Base-by-base conservation (phyloP, 2,329 filamentous ascomycete species). In the Colletotrichum magnum region DNA sequence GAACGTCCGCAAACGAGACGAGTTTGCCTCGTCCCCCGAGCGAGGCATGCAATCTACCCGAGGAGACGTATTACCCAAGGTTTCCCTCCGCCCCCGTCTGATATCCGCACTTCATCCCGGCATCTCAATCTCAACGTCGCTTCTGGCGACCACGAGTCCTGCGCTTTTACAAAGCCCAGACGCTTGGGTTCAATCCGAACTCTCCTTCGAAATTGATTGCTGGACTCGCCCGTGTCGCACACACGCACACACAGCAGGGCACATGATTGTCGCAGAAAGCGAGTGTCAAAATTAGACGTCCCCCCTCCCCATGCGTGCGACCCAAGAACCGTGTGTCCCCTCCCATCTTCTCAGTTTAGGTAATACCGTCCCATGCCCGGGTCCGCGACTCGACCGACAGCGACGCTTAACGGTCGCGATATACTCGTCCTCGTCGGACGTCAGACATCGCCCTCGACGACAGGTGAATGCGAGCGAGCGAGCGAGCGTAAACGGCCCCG, bases 251-350 rank as follows among this genome's bases (percentile, higher is more conserved):
- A 3, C 32, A 36, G 7, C 32, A 10, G 32, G 32, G 32, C 32
- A 36, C 32, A 36, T 36, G 32, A 36, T 36, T 32, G 64, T 56
- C 41, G 50, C 50, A 56, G 57, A 62, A 54, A 66, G 48, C 41
- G 58, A 66, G 41, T 21, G 39, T 16, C 28, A 39, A 56, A 50
- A 48, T 12, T 50, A 24, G 12, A 15, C 41, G 41, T 15, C 41
- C 15, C 5, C 41, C 18, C n/a, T n/a, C n/a, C 18, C 21, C 21
- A 24, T 24, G 12, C 9, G 47, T 50, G 47, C 47, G 6, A 50
- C 47, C 10, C 47, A 50, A 47, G 45, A 16, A 7, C 32, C 32
- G 41, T n/a, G 21, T 24, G 21, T 24, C 21, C 21, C 21, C 21
- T 24, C 21, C 21, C 21, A 24, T 24, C 21, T 4, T 12, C 41